phyloP scores from a whole-genome alignment of 345 rosid species.

The Eucalyptus curtisii region DNA sequence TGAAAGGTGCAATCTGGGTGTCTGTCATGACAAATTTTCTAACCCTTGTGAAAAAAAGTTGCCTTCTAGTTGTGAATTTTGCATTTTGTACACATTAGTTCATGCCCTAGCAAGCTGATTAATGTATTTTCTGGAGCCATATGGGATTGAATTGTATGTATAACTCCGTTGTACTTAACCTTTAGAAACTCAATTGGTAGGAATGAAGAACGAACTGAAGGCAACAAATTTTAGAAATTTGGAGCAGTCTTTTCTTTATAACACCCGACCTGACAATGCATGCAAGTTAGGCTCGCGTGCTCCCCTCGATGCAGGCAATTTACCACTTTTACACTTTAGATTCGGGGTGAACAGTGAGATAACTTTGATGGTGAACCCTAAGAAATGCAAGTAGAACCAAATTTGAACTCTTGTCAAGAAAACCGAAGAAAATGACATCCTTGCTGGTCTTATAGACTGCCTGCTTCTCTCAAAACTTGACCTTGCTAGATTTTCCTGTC shows the following conservation, averaged over 20 bases:
- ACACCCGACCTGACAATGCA: not conserved
- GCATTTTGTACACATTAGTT: not conserved
- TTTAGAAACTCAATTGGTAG: not conserved
- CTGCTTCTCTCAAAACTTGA: not conserved
- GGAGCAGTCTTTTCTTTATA: not conserved
- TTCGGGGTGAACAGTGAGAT: not conserved
- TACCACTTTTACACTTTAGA: not conserved
- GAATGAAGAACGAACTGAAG: not conserved
- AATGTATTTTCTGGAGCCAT: not conserved
- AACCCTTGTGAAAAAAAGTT: not conserved
- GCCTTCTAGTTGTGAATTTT: not conserved
- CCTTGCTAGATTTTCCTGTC: not conserved
- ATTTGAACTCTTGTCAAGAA: not conserved
- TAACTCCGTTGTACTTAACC: not conserved
- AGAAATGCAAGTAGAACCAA: not conserved
- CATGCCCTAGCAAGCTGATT: not conserved
- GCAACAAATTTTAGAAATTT: not conserved
- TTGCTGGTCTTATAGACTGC: not conserved
- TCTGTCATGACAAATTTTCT: not conserved
- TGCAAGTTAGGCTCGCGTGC: not conserved
- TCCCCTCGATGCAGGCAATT: not conserved
- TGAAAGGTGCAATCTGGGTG: not conserved
- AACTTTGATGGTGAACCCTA: not conserved
- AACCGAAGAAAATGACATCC: not conserved
- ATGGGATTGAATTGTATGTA: not conserved